Evolutionary conservation across 371 early-diverging fungal species (phyloP).

Genomic region (Rhizopus sp.): DNA sequence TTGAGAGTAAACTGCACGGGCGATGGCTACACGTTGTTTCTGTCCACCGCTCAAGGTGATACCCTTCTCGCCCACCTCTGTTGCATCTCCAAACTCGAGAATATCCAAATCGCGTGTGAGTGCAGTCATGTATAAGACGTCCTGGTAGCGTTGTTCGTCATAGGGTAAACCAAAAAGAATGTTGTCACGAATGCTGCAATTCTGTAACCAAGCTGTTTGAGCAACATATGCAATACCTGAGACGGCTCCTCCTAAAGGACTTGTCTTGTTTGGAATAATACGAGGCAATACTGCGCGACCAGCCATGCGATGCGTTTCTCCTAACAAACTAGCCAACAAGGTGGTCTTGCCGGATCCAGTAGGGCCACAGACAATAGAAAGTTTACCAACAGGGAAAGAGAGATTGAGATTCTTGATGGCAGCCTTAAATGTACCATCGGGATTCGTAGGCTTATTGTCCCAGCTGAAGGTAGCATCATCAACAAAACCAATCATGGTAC

Average conservation of each 20-base stretch:
- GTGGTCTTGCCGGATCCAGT: slow-evolving; percentile 86
- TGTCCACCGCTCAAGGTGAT: slow-evolving; percentile 89
- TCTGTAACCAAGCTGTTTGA: slow-evolving; percentile 85
- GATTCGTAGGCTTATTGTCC: slow-evolving; percentile 29
- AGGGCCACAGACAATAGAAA: slow-evolving; percentile 79
- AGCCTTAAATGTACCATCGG: slow-evolving; percentile 28
- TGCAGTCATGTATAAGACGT: slow-evolving; percentile 70
- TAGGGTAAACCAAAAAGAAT: slow-evolving; percentile 78
- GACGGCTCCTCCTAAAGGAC: slow-evolving; percentile 36
- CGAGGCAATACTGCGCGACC: slow-evolving; percentile 57
- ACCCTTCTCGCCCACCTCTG: slow-evolving; percentile 91
- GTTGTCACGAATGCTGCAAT: slow-evolving; percentile 80
- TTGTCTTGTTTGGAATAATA: neutral
- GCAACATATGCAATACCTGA: slow-evolving; percentile 79
- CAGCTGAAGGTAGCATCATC: slow-evolving; percentile 58
- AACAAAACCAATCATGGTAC: slow-evolving; percentile 42
- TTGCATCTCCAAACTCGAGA: slow-evolving; percentile 82
- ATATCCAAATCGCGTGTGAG: slow-evolving; percentile 81
- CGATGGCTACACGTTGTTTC: slow-evolving; percentile 75
- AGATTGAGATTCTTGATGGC: slow-evolving; percentile 60
- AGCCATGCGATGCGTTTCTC: slow-evolving; percentile 53
- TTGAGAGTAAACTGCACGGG: slow-evolving; percentile 78
- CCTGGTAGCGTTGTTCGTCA: slow-evolving; percentile 63
- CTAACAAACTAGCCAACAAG: slow-evolving; percentile 64
- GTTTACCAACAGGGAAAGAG: slow-evolving; percentile 61